Evolutionary conservation across 2,329 filamentous ascomycete species (phyloP).

Genomic region (Pleomassaria siparia): DNA sequence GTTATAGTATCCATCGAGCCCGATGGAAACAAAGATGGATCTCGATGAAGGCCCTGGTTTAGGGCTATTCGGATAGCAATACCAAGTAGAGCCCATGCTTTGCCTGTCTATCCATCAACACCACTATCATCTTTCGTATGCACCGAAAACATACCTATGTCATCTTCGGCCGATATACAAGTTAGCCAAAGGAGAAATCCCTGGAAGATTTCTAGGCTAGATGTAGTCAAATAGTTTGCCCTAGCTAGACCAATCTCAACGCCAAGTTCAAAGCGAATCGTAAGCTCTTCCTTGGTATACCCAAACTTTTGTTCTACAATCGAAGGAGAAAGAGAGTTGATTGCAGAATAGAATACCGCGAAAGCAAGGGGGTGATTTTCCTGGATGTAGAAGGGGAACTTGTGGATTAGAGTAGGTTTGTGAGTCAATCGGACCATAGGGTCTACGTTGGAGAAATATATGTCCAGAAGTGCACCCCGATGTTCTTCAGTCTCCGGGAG

Average conservation of each 20-base stretch:
- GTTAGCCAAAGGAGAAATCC: slow-evolving; percentile 42
- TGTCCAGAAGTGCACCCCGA: slow-evolving; percentile 34
- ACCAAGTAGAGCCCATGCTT: slow-evolving; percentile 42
- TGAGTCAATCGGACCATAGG: slow-evolving; percentile 42
- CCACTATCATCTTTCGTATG: no score
- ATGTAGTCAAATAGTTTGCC: slow-evolving; percentile 42
- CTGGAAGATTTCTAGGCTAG: slow-evolving; percentile 41
- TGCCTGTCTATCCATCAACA: slow-evolving; percentile 23
- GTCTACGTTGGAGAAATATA: slow-evolving; percentile 41
- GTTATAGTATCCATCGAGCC: slow-evolving; percentile 41
- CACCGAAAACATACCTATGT: slow-evolving; percentile 37
- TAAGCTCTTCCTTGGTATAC: slow-evolving; percentile 34
- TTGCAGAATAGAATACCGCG: slow-evolving; percentile 40
- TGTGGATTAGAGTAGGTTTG: slow-evolving; percentile 33
- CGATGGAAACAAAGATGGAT: slow-evolving; percentile 39
- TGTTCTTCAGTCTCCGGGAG: slow-evolving; percentile 34
- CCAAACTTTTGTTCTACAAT: slow-evolving; percentile 34
- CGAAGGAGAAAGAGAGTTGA: slow-evolving; percentile 36
- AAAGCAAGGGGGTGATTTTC: slow-evolving; percentile 38
- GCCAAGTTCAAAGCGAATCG: slow-evolving; percentile 37
- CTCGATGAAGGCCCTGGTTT: slow-evolving; percentile 41
- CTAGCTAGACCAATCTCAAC: slow-evolving; percentile 39
- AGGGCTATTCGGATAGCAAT: slow-evolving; percentile 41
- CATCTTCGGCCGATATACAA: slow-evolving; percentile 41
- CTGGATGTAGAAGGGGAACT: slow-evolving; percentile 27